phyloP scores from a whole-genome alignment of 2,329 filamentous ascomycete species.

The Aureobasidium zeae region DNA sequence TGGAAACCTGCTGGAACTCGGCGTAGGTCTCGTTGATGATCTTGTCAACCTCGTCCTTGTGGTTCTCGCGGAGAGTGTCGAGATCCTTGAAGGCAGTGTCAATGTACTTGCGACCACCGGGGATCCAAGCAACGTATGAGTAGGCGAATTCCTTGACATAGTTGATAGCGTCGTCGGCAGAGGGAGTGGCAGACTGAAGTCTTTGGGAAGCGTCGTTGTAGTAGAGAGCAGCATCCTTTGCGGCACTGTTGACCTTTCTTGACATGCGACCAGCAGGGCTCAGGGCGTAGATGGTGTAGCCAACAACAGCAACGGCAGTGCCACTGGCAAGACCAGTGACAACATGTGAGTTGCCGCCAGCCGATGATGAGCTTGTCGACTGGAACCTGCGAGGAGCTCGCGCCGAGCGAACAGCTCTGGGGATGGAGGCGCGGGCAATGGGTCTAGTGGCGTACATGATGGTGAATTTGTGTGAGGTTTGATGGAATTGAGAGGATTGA shows the following conservation, averaged over 20 bases:
- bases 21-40: slow-evolving; percentile 59
- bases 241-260: slow-evolving; percentile 28
- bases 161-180: slow-evolving; percentile 54
- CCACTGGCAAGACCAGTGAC: slow-evolving; percentile 44
- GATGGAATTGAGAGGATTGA: too few relatives aligned
- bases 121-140: slow-evolving; percentile 62
- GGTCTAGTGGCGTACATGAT: slow-evolving; percentile 16
- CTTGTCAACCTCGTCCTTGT: slow-evolving; percentile 60
- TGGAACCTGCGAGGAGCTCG: slow-evolving; percentile 21
- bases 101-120: slow-evolving; percentile 59
- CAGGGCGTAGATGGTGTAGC: slow-evolving; percentile 46
- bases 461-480: too few relatives aligned
- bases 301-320: slow-evolving; percentile 37
- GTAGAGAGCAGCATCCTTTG: slow-evolving; percentile 50
- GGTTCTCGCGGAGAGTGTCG: slow-evolving; percentile 57
- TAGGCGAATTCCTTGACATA: slow-evolving; percentile 58
- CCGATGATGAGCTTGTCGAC: slow-evolving; percentile 23
- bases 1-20: slow-evolving; percentile 54
- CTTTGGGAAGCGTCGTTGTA: slow-evolving; percentile 52
- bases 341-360: slow-evolving; percentile 31
- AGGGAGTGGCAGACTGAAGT: slow-evolving; percentile 47
- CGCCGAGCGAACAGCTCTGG: slow-evolving; percentile 14
- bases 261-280: slow-evolving; percentile 32
- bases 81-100: slow-evolving; percentile 62
- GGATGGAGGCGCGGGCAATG: slow-evolving; percentile 13